Evolutionary conservation across 2,329 filamentous ascomycete genomes (phyloP), one percentile per base, ranked within the genome.

Genomic region (Scedosporium aurantiacum): DNA sequence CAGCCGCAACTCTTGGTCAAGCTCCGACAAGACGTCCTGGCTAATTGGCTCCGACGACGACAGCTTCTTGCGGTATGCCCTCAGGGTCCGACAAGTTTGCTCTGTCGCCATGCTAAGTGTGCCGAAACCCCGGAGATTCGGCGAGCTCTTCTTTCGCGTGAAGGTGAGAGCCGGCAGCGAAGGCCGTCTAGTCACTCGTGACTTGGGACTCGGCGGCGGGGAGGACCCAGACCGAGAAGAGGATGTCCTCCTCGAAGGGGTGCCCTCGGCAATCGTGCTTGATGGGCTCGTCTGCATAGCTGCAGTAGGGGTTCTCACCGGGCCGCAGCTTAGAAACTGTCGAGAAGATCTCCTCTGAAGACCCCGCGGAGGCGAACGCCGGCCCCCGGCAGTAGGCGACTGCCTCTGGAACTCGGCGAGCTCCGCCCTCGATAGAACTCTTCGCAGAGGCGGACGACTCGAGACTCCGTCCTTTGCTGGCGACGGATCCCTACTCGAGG

Each of bases 351-450:
- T 81, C 41, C 81, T 79, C 32, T 78, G 74, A 5, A 86, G 64
- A 0, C 78, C 75, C 61, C 83, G 76, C 1, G 82, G 79, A 0
- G 84, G 83, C 1, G 83, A 86, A 25, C 76, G 77, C 54, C 80
- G 77, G 3, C 81, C 80, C 6, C 72, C 8, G 18, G 47, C 27
- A 7, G 75, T 71, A 7, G 76, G 68, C 0, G 78, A 75, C 3
- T 80, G 75, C 4, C 82, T 76, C 64, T 85, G 83, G 63, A 96
- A 92, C 63, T 92, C 90, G 7, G 91, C 89, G 47, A 97, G 77
- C 68, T 97, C 93, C 0, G 88, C 87, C 67, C 89, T 91, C 1
- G 92, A 96, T 37, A 97, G 78, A 7, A 99, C 89, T 61, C 90
- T 88, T 60, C 94, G 83, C 40, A 97, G 75, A 3, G 93, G 92